These are phyloP conservation scores for Silene vulgaris DNA, from an alignment of 179 eudicot species.

Conservation along the genomic window DNA sequence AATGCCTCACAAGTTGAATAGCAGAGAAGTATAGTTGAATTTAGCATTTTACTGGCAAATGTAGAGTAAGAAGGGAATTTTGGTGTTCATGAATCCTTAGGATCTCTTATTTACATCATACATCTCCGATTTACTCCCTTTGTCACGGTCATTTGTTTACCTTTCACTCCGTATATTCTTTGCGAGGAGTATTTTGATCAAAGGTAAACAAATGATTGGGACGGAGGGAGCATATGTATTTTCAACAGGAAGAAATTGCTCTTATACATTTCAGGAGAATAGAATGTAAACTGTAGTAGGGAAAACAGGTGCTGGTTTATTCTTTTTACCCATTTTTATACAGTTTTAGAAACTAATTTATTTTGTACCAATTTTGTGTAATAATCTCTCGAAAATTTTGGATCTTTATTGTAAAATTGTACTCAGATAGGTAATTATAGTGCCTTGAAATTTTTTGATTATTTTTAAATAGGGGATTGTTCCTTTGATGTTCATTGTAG, in stretches of 20 bases:
- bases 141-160: too few species aligned
- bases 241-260: too few species aligned
- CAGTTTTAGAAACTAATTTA: conserved; percentile 21
- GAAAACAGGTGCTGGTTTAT: not conserved
- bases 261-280: too few species aligned
- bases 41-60: conserved; percentile 8
- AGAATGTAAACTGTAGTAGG: too few species aligned
- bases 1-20: conserved; percentile 39
- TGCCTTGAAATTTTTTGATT: not conserved
- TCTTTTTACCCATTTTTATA: conserved; percentile 23
- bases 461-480: too few species aligned
- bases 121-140: too few species aligned
- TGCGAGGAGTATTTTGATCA: too few species aligned
- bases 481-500: too few species aligned
- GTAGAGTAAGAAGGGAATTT: conserved; percentile 26
- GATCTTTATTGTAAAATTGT: conserved; percentile 1
- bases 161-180: too few species aligned
- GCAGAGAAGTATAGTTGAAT: not conserved
- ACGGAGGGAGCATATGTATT: too few species aligned
- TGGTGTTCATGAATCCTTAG: conserved; percentile 18
- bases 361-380: conserved; percentile 25
- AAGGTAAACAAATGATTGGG: too few species aligned
- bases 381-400: conserved; percentile 29
- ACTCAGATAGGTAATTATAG: conserved; percentile 1
- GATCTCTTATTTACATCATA: too few species aligned